Base-by-base conservation (phyloP, 768 basidiomycete species). In the Lactifluus rugatus region DNA sequence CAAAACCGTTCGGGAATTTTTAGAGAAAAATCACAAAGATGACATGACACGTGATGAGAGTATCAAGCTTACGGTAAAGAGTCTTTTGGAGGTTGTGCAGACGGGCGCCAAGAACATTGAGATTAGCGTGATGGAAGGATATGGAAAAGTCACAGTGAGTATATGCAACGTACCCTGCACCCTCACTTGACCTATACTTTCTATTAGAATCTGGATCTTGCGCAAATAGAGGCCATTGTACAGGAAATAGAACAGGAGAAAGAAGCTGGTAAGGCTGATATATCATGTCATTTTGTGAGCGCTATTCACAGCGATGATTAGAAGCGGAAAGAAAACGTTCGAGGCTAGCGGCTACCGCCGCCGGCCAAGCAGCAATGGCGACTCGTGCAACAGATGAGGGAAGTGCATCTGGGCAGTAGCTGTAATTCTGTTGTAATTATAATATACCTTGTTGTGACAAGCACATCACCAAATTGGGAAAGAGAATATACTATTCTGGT, bases 101-200 rank as follows among this genome's bases (percentile, higher is more conserved):
- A 97, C 96, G 2, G 96, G 96, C n/a, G 96, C 96, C 5, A 98
- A 98, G 78, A 99, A 99, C 72, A 98, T 99, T 62, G 96, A 99
- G 71, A 92, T 99, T 66, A 93, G 89, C 61, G 90, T 97, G 46
- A 94, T 98, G 91, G 93, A 96, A 68, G 81, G 85, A 60, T 97
- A 92, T 70, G 90, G 91, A 59, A 89, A 93, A 74, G 83, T 95
- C 54, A 90, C 91, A 46, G 94, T 96, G 63, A 62, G 81, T 50
- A 67, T n/a, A 21, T 4, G n/a, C 10, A 37, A 11, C 1, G 1
- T 23, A 31, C 49, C 3, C 8, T 44, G 14, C 17, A 5, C 17
- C 16, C 10, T 47, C 32, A 34, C 36, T 11, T 37, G 19, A 36
- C 56, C 31, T 21, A 37, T 57, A 19, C 53, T 47, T 42, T 13